Evolutionary conservation across 1,284 basidiomycete genomes (phyloP).

Genomic region (Porogramme epimiltina): DNA sequence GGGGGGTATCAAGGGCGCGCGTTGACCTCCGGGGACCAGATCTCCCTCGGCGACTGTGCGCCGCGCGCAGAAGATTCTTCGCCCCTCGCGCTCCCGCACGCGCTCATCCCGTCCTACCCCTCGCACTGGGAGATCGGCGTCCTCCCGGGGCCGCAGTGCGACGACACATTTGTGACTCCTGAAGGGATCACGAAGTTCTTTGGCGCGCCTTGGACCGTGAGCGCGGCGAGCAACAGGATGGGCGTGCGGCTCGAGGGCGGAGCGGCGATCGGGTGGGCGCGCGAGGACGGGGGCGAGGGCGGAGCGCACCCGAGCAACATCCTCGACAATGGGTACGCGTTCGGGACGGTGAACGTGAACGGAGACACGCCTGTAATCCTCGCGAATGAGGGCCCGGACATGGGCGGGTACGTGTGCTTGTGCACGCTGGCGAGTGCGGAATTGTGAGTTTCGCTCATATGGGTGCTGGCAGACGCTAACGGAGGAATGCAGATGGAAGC

Average conservation of each 20-base stretch:
- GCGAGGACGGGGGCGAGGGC: slow-evolving; percentile 65
- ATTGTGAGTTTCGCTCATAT: slow-evolving; percentile 37
- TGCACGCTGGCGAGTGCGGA: slow-evolving; percentile 55
- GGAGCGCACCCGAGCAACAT: slow-evolving; percentile 76
- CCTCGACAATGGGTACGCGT: slow-evolving; percentile 67
- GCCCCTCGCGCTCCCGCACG: slow-evolving; percentile 19
- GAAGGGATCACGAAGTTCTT: slow-evolving; percentile 53
- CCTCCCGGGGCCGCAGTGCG: slow-evolving; percentile 66
- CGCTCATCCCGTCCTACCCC: slow-evolving; percentile 47
- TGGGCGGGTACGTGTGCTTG: slow-evolving; percentile 65
- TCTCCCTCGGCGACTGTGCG: slow-evolving; percentile 38
- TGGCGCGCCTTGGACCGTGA: slow-evolving; percentile 51
- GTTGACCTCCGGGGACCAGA: slow-evolving; percentile 48
- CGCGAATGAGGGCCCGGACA: slow-evolving; percentile 63
- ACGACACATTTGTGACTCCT: slow-evolving; percentile 54
- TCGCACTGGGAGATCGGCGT: slow-evolving; percentile 54
- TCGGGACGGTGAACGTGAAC: slow-evolving; percentile 65
- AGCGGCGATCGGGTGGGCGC: slow-evolving; percentile 57
- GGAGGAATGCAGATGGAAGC: slow-evolving; percentile 50
- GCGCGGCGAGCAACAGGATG: slow-evolving; percentile 62
- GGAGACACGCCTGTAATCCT: slow-evolving; percentile 75
- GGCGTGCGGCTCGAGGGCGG: slow-evolving; percentile 51
- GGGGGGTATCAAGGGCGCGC: slow-evolving; percentile 67
- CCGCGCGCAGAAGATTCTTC: slow-evolving; percentile 13
- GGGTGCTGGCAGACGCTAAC: background rate